These are phyloP conservation scores for Rosa rugosa DNA, from an alignment of 306 rosid species.

Conservation along the genomic window DNA sequence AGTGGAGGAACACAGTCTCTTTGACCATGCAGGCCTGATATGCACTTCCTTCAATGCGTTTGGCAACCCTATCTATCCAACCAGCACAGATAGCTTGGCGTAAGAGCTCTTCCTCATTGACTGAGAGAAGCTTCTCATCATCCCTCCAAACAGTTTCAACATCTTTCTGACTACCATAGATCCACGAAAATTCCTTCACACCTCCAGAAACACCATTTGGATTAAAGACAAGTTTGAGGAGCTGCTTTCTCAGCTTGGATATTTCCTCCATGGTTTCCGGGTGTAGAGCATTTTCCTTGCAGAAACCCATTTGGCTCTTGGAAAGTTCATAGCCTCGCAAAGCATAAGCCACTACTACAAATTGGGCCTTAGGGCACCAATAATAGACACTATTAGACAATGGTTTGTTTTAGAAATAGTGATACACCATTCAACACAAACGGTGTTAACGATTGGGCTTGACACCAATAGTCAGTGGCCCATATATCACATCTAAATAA, in stretches of 20 bases:
- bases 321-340: slow-evolving; percentile 74
- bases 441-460: no score
- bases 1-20: slow-evolving; percentile 62
- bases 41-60: slow-evolving; percentile 46
- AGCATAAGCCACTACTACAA: no score
- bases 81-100: slow-evolving; percentile 90
- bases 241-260: slow-evolving; percentile 81
- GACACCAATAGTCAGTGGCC: no score
- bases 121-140: slow-evolving; percentile 49
- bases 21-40: slow-evolving; percentile 67
- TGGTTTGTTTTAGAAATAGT: no score
- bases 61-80: slow-evolving; percentile 91
- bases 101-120: slow-evolving; percentile 61
- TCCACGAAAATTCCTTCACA: slow-evolving; percentile 64
- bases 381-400: no score
- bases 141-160: slow-evolving; percentile 62
- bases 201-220: slow-evolving; percentile 41
- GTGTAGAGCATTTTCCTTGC: slow-evolving; percentile 63
- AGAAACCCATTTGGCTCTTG: slow-evolving; percentile 44
- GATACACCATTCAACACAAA: no score
- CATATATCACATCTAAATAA: no score
- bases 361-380: no score
- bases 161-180: slow-evolving; percentile 56
- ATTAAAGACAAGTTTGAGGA: slow-evolving; percentile 65
- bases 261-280: slow-evolving; percentile 88